These are phyloP conservation scores for Gymnopus androsaceus DNA, from an alignment of 1,284 basidiomycete species.

Conservation along the genomic window DNA sequence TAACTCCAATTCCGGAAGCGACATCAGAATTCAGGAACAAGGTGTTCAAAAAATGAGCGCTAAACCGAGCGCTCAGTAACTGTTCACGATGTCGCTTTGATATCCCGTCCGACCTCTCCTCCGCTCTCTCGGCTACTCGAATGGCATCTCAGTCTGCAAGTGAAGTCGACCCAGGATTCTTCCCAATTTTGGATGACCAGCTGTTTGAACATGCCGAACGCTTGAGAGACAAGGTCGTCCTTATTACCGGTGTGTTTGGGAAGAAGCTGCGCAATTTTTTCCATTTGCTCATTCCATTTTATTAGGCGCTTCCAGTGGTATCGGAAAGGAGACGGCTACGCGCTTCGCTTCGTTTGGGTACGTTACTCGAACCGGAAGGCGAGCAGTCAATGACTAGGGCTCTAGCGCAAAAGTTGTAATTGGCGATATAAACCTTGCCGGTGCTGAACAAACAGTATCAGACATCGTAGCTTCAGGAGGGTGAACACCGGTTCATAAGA, in stretches of 20 bases:
- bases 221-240: conserved; percentile 50
- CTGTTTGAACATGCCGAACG: conserved; percentile 44
- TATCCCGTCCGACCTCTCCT: no score
- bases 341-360: conserved; percentile 50
- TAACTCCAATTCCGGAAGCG: conserved; percentile 22
- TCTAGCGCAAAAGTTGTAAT: conserved; percentile 58
- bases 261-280: background rate
- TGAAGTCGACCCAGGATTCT: background rate
- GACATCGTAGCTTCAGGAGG: conserved; percentile 47
- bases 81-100: no score
- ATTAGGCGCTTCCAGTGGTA: conserved; percentile 54
- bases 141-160: no score
- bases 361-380: conserved; percentile 21
- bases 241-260: conserved; percentile 52
- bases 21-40: no score
- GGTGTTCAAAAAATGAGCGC: no score
- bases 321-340: conserved; percentile 50
- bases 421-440: conserved; percentile 47
- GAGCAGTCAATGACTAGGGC: background rate
- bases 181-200: conserved; percentile 43
- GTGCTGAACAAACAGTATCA: conserved; percentile 40
- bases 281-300: background rate
- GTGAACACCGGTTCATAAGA: conserved; percentile 34
- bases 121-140: no score
- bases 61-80: no score